Evolutionary conservation across 306 rosid genomes (phyloP).

Genomic region (Sicyos baderoa): DNA sequence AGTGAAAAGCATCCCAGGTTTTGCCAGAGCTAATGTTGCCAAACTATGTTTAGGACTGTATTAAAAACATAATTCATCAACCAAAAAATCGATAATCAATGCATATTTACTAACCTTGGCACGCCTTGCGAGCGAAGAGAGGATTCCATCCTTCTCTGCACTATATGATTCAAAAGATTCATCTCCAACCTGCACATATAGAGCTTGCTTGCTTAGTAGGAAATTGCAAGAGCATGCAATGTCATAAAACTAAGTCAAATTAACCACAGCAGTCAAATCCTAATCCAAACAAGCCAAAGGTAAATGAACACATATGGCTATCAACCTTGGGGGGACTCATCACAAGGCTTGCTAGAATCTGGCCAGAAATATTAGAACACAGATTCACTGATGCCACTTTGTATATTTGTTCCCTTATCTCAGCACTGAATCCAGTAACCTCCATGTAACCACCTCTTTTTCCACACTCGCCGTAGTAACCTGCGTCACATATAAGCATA

Average conservation of each 20-base stretch:
- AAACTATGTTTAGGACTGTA: too few species aligned
- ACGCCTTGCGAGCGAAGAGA: slow-evolving; percentile 74
- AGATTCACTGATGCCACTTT: slow-evolving; percentile 85
- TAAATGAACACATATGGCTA: background rate
- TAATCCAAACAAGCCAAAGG: background rate
- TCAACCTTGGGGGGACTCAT: slow-evolving; percentile 89
- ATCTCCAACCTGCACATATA: slow-evolving; percentile 63
- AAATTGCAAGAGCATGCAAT: background rate
- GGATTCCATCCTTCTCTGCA: slow-evolving; percentile 66
- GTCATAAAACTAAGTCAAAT: background rate
- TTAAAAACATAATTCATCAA: too few species aligned
- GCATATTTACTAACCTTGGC: slow-evolving; percentile 59
- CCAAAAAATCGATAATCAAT: background rate
- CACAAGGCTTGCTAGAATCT: slow-evolving; percentile 78
- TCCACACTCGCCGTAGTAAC: slow-evolving; percentile 86
- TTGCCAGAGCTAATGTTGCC: too few species aligned
- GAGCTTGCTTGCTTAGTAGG: background rate
- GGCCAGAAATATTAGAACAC: slow-evolving; percentile 85
- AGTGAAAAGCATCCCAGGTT: too few species aligned
- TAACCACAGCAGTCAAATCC: background rate
- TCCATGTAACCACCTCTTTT: slow-evolving; percentile 96
- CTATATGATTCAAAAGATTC: slow-evolving; percentile 64
- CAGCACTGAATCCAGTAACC: slow-evolving; percentile 72
- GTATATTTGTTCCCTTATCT: slow-evolving; percentile 76
- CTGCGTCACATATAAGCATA: slow-evolving; percentile 31